Percentiles rank a stretch among this genome's conserved stretches.
phyloP scores from a whole-genome alignment of 768 basidiomycete genomes.

The Harrya chromipes region DNA sequence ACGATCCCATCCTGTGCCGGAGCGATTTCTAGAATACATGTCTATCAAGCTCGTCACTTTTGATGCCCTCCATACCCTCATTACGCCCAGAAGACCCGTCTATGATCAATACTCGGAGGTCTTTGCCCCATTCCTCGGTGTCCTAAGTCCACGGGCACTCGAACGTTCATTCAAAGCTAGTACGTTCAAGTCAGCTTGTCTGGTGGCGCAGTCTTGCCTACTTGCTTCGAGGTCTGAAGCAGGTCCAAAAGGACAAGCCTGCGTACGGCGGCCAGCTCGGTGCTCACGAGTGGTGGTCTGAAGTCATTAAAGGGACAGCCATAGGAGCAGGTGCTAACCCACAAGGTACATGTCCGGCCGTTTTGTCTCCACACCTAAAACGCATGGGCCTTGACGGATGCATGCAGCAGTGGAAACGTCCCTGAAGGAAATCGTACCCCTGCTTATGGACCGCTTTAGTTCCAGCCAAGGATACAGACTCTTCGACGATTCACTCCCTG shows the following conservation, averaged over 20 bases:
- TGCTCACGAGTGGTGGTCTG: slow-evolving; percentile 67
- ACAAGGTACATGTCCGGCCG: slow-evolving; percentile 37
- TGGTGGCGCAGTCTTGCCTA: slow-evolving; percentile 1
- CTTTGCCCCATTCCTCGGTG: slow-evolving; percentile 67
- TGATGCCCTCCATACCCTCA: slow-evolving; percentile 73
- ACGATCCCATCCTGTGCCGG: slow-evolving; percentile 2
- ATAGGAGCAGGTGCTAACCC: slow-evolving; percentile 69
- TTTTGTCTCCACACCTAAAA: slow-evolving; percentile 17
- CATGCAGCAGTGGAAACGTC: slow-evolving; percentile 50
- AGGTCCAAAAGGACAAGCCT: slow-evolving; percentile 57
- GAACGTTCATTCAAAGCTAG: slow-evolving; percentile 60
- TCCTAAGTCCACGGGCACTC: slow-evolving; percentile 49
- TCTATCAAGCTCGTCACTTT: slow-evolving; percentile 68
- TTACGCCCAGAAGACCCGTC: slow-evolving; percentile 65
- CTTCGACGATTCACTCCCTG: slow-evolving; percentile 52
- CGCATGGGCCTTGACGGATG: slow-evolving; percentile 17
- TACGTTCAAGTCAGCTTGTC: slow-evolving; percentile 24
- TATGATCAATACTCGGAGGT: slow-evolving; percentile 58
- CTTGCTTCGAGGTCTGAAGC: slow-evolving; percentile 38
- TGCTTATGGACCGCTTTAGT: slow-evolving; percentile 65
- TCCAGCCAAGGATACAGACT: slow-evolving; percentile 65
- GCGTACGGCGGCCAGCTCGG: slow-evolving; percentile 48
- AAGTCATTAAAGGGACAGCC: slow-evolving; percentile 72
- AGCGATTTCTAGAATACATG: slow-evolving; percentile 6
- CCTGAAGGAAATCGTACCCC: slow-evolving; percentile 54